Percentiles rank a stretch among this genome's conserved stretches.
Evolutionary conservation across 139 green algal species (phyloP).

Genomic region (Micromonas commoda): DNA sequence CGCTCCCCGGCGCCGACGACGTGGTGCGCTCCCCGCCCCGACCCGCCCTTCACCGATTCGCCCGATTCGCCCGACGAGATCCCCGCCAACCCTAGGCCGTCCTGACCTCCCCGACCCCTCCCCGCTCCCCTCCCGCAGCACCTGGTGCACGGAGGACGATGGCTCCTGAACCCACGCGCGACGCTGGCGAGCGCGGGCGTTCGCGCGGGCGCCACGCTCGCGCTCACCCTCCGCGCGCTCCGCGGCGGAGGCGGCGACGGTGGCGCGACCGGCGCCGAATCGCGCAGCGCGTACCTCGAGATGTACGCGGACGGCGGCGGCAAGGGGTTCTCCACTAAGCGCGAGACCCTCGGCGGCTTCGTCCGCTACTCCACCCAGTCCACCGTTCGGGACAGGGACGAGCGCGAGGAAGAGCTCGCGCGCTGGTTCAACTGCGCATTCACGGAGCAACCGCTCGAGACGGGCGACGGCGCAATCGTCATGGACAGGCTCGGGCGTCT

Average conservation of each 20-base stretch:
- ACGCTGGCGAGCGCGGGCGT: background rate
- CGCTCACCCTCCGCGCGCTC: background rate
- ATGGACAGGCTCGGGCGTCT: background rate
- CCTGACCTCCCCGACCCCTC: no score
- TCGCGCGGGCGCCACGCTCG: background rate
- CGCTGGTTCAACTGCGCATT: constrained; percentile 13
- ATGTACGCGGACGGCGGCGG: constrained; percentile 19
- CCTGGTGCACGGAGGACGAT: background rate
- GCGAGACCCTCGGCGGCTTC: constrained; percentile 15
- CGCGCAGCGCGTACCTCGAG: constrained; percentile 18
- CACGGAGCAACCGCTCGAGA: constrained; percentile 17
- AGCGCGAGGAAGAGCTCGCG: constrained; percentile 13
- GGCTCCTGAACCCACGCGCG: background rate
- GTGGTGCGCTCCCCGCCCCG: no score
- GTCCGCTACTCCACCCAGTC: constrained; percentile 1
- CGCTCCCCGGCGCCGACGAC: background rate
- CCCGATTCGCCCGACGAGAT: no score
- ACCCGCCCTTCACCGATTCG: no score
- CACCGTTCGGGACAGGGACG: constrained; percentile 8
- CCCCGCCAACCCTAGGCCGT: no score
- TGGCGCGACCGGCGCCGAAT: constrained; percentile 22
- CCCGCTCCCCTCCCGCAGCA: no score
- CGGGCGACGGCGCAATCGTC: background rate
- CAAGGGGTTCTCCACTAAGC: background rate
- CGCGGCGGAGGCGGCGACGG: constrained; percentile 21